phyloP scores from a whole-genome alignment of 106 monocot species.

The Apostasia shenzhenica region DNA sequence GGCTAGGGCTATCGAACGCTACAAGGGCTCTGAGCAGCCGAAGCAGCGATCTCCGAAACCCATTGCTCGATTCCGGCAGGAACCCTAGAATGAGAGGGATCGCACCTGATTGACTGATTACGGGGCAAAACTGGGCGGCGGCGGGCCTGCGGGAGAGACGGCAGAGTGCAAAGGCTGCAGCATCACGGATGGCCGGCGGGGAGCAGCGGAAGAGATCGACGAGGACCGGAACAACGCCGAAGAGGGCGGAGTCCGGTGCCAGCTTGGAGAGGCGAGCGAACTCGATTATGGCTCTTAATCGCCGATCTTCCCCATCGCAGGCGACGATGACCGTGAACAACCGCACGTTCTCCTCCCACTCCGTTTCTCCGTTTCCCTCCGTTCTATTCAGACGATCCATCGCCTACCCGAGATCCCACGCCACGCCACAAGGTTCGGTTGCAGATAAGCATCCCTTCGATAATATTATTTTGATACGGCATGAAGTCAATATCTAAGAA shows the following conservation, averaged over 20 bases:
- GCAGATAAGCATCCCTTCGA: no score
- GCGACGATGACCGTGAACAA: constrained; percentile 10
- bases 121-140: constrained; percentile 12
- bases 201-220: constrained; percentile 14
- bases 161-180: constrained; percentile 10
- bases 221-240: constrained; percentile 14
- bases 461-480: no score
- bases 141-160: constrained; percentile 2
- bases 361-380: background rate
- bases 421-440: no score
- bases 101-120: constrained; percentile 16
- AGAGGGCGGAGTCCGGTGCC: constrained; percentile 21
- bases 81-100: constrained; percentile 20
- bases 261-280: constrained; percentile 19
- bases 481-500: no score
- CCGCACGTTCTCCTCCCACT: constrained; percentile 25
- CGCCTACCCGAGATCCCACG: no score
- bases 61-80: constrained; percentile 14
- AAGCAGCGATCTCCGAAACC: constrained; percentile 16
- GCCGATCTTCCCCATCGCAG: constrained; percentile 8
- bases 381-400: background rate
- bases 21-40: constrained; percentile 23
- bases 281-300: constrained; percentile 16
- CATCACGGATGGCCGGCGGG: constrained; percentile 8
- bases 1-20: constrained; percentile 11